Evolutionary conservation across 2,329 filamentous ascomycete species (phyloP).

Genomic region (Chalara sp.): DNA sequence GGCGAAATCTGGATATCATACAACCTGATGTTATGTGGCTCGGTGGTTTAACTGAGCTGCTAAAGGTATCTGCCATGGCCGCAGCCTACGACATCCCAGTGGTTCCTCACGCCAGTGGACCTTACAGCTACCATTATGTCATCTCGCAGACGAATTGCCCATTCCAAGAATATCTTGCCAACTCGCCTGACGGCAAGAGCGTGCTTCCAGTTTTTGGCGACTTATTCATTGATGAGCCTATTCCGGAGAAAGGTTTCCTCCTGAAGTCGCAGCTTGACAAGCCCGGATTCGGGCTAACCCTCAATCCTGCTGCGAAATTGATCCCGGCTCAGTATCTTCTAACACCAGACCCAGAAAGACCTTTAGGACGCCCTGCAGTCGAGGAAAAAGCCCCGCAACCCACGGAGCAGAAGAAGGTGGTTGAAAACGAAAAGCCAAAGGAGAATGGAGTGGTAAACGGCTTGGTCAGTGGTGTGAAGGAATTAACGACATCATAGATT

Average conservation of each 20-base stretch:
- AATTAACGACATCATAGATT: too few relatives aligned
- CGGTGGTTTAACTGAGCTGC: conserved; percentile 83
- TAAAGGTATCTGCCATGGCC: conserved; percentile 83
- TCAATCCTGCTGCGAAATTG: conserved; percentile 71
- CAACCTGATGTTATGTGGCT: conserved; percentile 98
- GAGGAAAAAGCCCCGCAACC: not conserved
- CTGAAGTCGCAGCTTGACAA: conserved; percentile 75
- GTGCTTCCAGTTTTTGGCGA: conserved; percentile 90
- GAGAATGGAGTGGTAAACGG: not conserved
- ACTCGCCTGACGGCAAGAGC: conserved; percentile 83
- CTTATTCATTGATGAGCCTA: conserved; percentile 84
- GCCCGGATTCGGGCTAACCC: conserved; percentile 82
- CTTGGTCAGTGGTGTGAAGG: too few relatives aligned
- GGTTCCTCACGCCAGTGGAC: conserved; percentile 88
- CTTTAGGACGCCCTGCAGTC: conserved; percentile 25
- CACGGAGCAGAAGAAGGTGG: conserved; percentile 2
- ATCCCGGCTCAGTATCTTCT: conserved; percentile 71
- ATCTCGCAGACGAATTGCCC: conserved; percentile 88
- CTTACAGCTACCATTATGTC: conserved; percentile 95
- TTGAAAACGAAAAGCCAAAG: not conserved
- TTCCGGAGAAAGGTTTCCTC: conserved; percentile 75
- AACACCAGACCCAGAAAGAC: conserved; percentile 52
- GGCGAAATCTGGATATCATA: conserved; percentile 86
- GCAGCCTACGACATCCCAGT: conserved; percentile 92
- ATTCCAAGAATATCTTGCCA: conserved; percentile 94